Base-by-base conservation (phyloP, 495 filamentous ascomycete species). In the Penicillium lividum region DNA sequence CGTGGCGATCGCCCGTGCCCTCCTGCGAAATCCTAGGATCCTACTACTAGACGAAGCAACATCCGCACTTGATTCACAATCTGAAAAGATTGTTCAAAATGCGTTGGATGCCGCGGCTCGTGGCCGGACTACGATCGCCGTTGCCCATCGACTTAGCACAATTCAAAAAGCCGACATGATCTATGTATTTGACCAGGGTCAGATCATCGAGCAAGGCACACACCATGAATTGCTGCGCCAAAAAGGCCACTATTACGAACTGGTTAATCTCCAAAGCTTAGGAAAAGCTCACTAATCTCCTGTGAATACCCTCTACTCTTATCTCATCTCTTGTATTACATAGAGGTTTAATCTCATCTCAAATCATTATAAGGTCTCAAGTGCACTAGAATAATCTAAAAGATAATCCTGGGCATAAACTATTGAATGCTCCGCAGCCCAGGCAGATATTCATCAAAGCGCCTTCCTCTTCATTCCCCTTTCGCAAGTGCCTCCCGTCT, bases 91-190 rank as follows among this genome's bases (percentile, higher is more conserved):
- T 5, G 90, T 95, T 10, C 91, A 95, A 68, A 88, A 82, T 4
- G 91, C 91, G 0, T 77, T 95, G 18, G 89, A 91, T 64, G 80
- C 82, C 30, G 89, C 88, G 1, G 88, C 89, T 4, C 80, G 83
- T 61, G 89, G 89, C 31, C 78, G 89, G 29, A 93, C 89, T 0
- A 92, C 89, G 1, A 87, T 93, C 53, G 89, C 89, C 0, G 89
- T 93, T 2, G 89, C 89, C 18, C 89, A 93, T 68, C 82, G 89
- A 30, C 70, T 93, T 16, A 88, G 84, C 57, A 91, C 89, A 1
- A 90, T 93, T 54, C 89, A 92, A 70, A 89, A 90, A 56, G 90
- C 90, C 15, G 90, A 93, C 67, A 69, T 89, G 50, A 94, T 93
- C 61, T 93, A 91, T 53, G 90, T 94, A 43, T 87, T 94, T 66